Evolutionary conservation across 345 rosid species (phyloP), one percentile per base, ranked within the genome.

Genomic region (Camelina neglecta): DNA sequence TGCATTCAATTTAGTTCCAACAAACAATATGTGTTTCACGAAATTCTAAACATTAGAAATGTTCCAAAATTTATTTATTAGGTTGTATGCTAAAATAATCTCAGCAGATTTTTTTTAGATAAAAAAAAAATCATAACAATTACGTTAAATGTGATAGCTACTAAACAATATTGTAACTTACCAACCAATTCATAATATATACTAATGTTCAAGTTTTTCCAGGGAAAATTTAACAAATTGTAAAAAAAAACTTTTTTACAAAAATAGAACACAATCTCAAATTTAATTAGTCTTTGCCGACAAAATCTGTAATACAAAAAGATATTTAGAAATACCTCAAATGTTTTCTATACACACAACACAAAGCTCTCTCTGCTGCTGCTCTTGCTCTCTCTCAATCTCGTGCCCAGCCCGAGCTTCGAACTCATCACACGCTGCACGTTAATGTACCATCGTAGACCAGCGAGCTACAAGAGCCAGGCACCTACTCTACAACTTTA

Each of bases 261-360:
- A 42, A 12, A 42, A 12, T 11, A 42, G 6, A 12, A 44, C 15
- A 44, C 48, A 49, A 16, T 2, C 21, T 49, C 23, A 49, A 16
- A 16, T 49, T 49, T 16, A 18, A 49, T 29, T 49, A 49, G 20
- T 49, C 24, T 49, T 8, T 10, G 23, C 11, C 26, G 20, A 18
- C 3, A 29, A 35, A 16, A 35, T 35, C 38, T 35, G 7, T 35
- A 35, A 35, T 35, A 35, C 3, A 38, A n/a, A 50, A 24, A 60
- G 68, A 51, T 72, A 61, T 50, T 72, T 72, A n/a, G 8, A 1
- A 72, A 38, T 72, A 72, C 10, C 75, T 61, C 41, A 39, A 36
- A 67, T 65, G n/a, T 16, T 4, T 3, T 3, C 7, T 35, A 5
- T 2, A 12, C 2, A 26, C 2, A 26, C 5, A 45, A 10, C 6